phyloP scores from a whole-genome alignment of 139 green algal species.

The Volvox reticuliferus region DNA sequence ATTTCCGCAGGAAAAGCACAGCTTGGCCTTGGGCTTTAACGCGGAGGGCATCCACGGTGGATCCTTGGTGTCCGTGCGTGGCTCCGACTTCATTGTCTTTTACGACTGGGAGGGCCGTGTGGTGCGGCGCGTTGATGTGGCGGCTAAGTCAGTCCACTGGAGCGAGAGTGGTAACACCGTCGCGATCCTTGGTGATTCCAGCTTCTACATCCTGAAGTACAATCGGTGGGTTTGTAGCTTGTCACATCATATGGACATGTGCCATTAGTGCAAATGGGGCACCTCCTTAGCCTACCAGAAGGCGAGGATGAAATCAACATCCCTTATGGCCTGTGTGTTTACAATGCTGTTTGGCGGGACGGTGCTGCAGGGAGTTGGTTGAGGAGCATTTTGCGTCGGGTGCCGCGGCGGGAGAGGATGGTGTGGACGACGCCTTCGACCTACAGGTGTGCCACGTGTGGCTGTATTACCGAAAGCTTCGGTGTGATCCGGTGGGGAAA shows the following conservation, averaged over 20 bases:
- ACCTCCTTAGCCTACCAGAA: too few relatives aligned
- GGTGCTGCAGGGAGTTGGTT: conserved; percentile 63
- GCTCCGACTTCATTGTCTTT: conserved; percentile 93
- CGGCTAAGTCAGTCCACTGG: conserved; percentile 88
- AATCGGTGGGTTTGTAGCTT: conserved; percentile 55
- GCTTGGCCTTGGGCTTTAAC: conserved; percentile 85
- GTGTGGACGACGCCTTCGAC: conserved; percentile 98
- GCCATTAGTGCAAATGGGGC: too few relatives aligned
- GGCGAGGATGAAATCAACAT: too few relatives aligned
- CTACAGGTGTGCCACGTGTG: conserved; percentile 79
- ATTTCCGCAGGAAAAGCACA: conserved; percentile 71
- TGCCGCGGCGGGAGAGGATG: conserved; percentile 86
- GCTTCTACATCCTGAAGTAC: conserved; percentile 93
- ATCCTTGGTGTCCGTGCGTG: conserved; percentile 84
- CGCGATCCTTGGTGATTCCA: conserved; percentile 84
- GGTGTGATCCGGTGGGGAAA: too few relatives aligned
- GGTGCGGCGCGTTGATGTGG: conserved; percentile 94
- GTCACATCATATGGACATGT: background rate
- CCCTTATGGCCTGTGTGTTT: too few relatives aligned
- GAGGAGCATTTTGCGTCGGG: conserved; percentile 71
- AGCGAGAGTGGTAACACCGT: conserved; percentile 90
- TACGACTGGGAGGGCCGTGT: conserved; percentile 95
- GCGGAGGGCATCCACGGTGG: conserved; percentile 94
- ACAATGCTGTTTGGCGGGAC: background rate
- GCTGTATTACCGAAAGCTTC: too few relatives aligned